Evolutionary conservation across 805 yeast species (phyloP).

Genomic region (Candida pseudoglaebosa): DNA sequence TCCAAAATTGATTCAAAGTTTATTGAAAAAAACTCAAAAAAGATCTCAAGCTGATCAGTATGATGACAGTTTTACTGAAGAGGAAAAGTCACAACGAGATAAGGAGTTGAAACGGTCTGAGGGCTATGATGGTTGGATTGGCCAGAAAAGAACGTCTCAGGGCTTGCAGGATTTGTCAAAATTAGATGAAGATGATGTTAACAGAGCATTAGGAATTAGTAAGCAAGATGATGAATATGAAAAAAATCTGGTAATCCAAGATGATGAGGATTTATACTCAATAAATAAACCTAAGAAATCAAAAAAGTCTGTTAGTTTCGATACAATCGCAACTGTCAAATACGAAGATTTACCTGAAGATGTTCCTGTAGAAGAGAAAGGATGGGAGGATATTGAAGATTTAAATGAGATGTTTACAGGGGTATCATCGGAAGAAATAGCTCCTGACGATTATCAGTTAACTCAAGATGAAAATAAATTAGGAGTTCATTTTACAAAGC

Average conservation of each 20-base stretch:
- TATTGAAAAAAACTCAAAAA: slow-evolving; percentile 54
- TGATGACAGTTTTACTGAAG: slow-evolving; percentile 8
- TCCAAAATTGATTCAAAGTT: slow-evolving; percentile 59
- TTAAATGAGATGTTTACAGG: slow-evolving; percentile 51
- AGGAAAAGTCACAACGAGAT: slow-evolving; percentile 17
- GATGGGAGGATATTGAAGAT: slow-evolving; percentile 50
- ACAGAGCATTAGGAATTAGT: slow-evolving; percentile 32
- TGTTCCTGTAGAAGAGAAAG: slow-evolving; percentile 28
- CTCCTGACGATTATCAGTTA: slow-evolving; percentile 40
- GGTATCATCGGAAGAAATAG: slow-evolving; percentile 31
- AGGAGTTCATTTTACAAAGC: slow-evolving; percentile 65
- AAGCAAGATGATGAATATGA: slow-evolving; percentile 11
- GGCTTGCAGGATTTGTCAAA: slow-evolving; percentile 28
- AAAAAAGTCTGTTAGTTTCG: slow-evolving; percentile 30
- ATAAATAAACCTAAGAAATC: slow-evolving; percentile 6
- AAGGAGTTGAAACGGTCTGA: slow-evolving; percentile 34
- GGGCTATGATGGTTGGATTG: slow-evolving; percentile 40
- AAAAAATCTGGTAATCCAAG: slow-evolving; percentile 4
- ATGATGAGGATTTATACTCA: background rate
- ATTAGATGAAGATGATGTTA: slow-evolving; percentile 32
- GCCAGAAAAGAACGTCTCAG: slow-evolving; percentile 36
- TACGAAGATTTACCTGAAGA: slow-evolving; percentile 25
- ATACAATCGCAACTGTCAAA: slow-evolving; percentile 22
- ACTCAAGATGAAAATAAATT: slow-evolving; percentile 30
- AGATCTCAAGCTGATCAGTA: slow-evolving; percentile 12